These are phyloP conservation scores for Boletus patriciae DNA, from an alignment of 768 basidiomycete species.

Conservation along the genomic window DNA sequence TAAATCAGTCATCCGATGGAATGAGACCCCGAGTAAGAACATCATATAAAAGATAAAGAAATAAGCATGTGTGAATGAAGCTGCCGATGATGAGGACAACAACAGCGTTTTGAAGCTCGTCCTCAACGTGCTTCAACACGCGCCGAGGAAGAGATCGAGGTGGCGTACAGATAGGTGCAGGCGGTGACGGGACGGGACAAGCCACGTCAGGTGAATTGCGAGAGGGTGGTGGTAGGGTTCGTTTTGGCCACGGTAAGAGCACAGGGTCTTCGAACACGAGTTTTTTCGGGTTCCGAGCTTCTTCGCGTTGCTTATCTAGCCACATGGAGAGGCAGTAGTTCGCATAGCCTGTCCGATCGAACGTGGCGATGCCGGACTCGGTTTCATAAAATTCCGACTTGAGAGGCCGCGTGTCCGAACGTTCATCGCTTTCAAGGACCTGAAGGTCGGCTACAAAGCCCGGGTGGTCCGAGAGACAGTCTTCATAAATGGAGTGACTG, in stretches of 20 bases:
- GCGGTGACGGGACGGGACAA: neutral
- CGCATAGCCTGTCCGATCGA: conserved; percentile 29
- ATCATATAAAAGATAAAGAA: conserved; percentile 30
- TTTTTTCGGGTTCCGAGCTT: conserved; percentile 14
- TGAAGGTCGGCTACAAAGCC: conserved; percentile 20
- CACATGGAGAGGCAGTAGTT: conserved; percentile 27
- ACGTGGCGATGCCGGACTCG: conserved; percentile 27
- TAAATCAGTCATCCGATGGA: conserved; percentile 27
- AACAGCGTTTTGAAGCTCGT: conserved; percentile 32
- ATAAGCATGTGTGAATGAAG: conserved; percentile 28
- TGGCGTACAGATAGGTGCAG: neutral
- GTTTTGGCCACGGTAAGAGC: conserved; percentile 18
- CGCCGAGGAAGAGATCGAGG: conserved; percentile 13
- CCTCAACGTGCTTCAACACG: conserved; percentile 20
- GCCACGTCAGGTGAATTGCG: neutral
- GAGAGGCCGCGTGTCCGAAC: conserved; percentile 4
- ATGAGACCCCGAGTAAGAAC: conserved; percentile 27
- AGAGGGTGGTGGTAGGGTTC: conserved; percentile 17
- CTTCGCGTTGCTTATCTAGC: conserved; percentile 30
- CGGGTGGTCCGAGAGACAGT: conserved; percentile 25
- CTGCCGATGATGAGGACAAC: conserved; percentile 26
- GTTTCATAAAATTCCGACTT: conserved; percentile 30
- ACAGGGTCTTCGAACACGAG: conserved; percentile 24
- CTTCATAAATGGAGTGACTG: conserved; percentile 28
- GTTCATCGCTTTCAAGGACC: conserved; percentile 16